These are phyloP conservation scores for Sugiyamaella xylanicola DNA, from an alignment of 1,139 yeast species.

Conservation along the genomic window DNA sequence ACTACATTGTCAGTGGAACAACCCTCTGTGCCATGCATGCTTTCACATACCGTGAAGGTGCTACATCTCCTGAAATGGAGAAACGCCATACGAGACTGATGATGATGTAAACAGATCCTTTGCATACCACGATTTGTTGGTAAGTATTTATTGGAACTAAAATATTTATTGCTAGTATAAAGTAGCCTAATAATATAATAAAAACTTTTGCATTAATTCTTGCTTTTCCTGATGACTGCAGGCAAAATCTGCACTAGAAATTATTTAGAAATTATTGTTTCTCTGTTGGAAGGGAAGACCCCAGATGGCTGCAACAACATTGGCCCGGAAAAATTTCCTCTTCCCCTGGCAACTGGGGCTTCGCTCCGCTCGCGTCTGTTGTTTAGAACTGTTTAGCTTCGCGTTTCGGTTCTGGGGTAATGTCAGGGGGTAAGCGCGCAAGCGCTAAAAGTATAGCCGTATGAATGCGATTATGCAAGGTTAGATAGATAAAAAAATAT, in stretches of 20 bases:
- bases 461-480: neutral
- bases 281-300: too few relatives aligned
- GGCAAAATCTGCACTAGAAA: too few relatives aligned
- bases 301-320: too few relatives aligned
- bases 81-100: slow-evolving; percentile 40
- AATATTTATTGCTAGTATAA: slow-evolving; percentile 13
- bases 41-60: slow-evolving; percentile 26
- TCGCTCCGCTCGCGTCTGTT: too few relatives aligned
- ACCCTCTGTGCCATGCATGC: slow-evolving; percentile 43
- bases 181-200: neutral
- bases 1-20: slow-evolving; percentile 37
- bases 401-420: too few relatives aligned
- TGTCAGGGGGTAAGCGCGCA: slow-evolving; percentile 7
- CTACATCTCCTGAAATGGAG: slow-evolving; percentile 33
- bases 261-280: too few relatives aligned
- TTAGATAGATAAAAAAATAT: slow-evolving; percentile 8
- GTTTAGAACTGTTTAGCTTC: too few relatives aligned
- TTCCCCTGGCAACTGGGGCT: too few relatives aligned
- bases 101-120: slow-evolving; percentile 32
- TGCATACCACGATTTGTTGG: neutral
- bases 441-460: slow-evolving; percentile 3
- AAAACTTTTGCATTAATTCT: neutral
- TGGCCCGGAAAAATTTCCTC: neutral
- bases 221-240: neutral
- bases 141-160: neutral